Evolutionary conservation across 306 rosid species (phyloP), one percentile per base, ranked within the genome.

Genomic region (Bauhinia variegata): DNA sequence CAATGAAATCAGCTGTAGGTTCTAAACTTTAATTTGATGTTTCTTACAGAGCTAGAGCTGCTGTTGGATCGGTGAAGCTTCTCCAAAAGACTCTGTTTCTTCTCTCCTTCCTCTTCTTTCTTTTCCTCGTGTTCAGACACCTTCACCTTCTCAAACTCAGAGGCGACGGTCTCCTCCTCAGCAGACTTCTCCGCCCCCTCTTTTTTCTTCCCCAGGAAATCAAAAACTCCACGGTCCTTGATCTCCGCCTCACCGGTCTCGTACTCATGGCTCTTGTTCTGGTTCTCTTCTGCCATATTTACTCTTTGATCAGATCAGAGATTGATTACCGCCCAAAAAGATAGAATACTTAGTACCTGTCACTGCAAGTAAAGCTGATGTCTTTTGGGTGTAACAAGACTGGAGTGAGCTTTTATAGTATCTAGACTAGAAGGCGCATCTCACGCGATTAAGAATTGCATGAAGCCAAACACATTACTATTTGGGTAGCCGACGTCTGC

Each of bases 161-260:
- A 31, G 30, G 17, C 54, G 34, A 80, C 52, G 2, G n/a, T 76
- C 12, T 80, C 82, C 42, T 68, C 82, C 30, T 76, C 77, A 2
- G n/a, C 0, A 56, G 65, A 52, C 48, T 63, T 84, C 31, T 79
- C 85, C 44, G 79, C 77, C 49, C 67, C 79, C 10, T 75, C 78
- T 54, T 81, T 79, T 50, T 85, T 87, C 86, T 88, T 87, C 11
- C 87, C 75, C 6, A 80, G 41, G 46, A 87, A 80, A 83, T 87
- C 91, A 36, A 89, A 85, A 16, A 84, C 5, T 48, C 98, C 98
- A 0, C 96, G 91, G 66, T 89, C 96, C 59, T 78, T 51, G 54
- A 50, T 57, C 84, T 89, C 95, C 0, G 60, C 85, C 0, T 59
- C 75, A 33, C 71, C 58, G 59, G 68, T 61, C 59, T 74, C 86